phyloP scores from a whole-genome alignment of 2,329 filamentous ascomycete genomes.

The Aureobasidium sp. region DNA sequence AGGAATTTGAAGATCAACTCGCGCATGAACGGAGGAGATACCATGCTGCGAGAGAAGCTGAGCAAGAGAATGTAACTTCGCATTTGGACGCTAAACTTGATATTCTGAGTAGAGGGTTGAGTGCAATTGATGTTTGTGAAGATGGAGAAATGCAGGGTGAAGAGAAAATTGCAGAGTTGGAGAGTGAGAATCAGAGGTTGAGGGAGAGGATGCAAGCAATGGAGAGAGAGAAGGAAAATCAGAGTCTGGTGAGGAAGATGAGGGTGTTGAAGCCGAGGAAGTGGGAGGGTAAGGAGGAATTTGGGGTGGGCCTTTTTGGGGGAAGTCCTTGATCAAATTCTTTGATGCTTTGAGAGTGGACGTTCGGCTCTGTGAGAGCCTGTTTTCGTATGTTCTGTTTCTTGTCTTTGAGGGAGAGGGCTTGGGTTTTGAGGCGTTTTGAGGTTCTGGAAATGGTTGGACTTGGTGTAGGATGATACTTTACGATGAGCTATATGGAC shows the following conservation, averaged over 20 bases:
- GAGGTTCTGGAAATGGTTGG: too few relatives aligned
- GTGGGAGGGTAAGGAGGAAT: conserved; percentile 31
- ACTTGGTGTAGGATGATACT: too few relatives aligned
- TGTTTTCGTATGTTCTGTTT: too few relatives aligned
- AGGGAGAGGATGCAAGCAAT: conserved; percentile 29
- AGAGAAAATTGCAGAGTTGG: conserved; percentile 29
- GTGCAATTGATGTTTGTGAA: conserved; percentile 36
- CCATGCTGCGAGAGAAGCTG: conserved; percentile 68
- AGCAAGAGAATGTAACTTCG: conserved; percentile 68
- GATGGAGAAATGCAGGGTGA: conserved; percentile 24
- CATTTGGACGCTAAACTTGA: conserved; percentile 86
- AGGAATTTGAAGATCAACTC: conserved; percentile 73
- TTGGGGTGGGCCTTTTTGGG: conserved; percentile 19
- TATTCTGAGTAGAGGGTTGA: conserved; percentile 50
- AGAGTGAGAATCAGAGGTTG: conserved; percentile 37
- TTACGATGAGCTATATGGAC: too few relatives aligned
- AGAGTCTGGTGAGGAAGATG: conserved; percentile 40
- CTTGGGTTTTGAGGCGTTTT: too few relatives aligned
- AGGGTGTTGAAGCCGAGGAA: conserved; percentile 40
- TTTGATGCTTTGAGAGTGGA: too few relatives aligned
- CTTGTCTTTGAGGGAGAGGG: too few relatives aligned
- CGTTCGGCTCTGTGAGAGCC: too few relatives aligned
- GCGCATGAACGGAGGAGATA: too few relatives aligned
- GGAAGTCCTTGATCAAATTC: conserved; percentile 13
- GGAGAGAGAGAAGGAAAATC: conserved; percentile 31